A percentile compares a stretch with the other conserved stretches of the same genome.
Conservation (phyloP, 148 eudicot species). For the Drosera capensis region DNA sequence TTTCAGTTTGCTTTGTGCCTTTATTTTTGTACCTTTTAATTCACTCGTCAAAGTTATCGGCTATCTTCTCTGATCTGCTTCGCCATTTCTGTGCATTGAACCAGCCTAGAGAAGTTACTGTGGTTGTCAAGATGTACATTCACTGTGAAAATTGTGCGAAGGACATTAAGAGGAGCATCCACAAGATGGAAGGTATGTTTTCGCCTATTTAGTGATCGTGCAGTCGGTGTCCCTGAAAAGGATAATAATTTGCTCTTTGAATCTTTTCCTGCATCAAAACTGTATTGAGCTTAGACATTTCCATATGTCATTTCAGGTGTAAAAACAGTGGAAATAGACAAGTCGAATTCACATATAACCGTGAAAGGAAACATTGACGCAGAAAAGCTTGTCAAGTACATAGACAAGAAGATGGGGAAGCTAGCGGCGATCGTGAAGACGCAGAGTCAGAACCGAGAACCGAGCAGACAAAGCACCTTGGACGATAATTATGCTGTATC, state of each 20-base stretch:
- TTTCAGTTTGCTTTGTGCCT: not conserved
- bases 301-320: constrained; percentile 22
- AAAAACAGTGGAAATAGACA: constrained; percentile 24
- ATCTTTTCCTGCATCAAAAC: no score
- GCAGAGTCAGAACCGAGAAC: not conserved
- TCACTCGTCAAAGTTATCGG: no score
- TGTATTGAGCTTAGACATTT: not conserved
- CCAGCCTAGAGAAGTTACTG: constrained; percentile 36
- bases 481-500: not conserved
- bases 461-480: constrained; percentile 3
- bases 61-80: not conserved
- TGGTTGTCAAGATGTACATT: constrained; percentile 27
- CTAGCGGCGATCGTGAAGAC: constrained; percentile 21
- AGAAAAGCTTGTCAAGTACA: constrained; percentile 17
- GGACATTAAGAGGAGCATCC: constrained; percentile 24
- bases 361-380: constrained; percentile 40
- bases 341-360: constrained; percentile 19
- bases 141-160: constrained; percentile 54
- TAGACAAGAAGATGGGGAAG: constrained; percentile 22
- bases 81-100: not conserved
- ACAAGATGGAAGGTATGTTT: constrained; percentile 38
- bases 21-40: not conserved
- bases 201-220: no score
- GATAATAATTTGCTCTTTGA: not conserved
- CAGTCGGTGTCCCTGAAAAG: no score